Percentiles rank a stretch among this genome's conserved stretches.
phyloP scores from a whole-genome alignment of 768 basidiomycete genomes.

The Asterophora parasitica region DNA sequence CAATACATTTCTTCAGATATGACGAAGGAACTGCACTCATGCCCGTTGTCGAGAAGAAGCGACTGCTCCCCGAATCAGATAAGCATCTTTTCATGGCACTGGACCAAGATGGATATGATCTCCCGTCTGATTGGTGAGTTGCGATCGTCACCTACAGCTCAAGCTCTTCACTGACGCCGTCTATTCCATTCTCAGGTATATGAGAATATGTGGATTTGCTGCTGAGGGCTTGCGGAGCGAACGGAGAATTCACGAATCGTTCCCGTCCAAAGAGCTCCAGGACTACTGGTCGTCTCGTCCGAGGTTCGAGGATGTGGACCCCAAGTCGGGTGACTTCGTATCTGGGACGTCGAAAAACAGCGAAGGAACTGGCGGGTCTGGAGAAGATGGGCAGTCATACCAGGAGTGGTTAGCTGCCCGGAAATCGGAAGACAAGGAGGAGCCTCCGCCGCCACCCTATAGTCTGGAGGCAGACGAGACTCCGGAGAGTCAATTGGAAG shows the following conservation, averaged over 20 bases:
- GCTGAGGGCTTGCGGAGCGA: slow-evolving; percentile 64
- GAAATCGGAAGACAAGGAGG: slow-evolving; percentile 38
- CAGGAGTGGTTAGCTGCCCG: slow-evolving; percentile 45
- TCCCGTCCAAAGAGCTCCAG: slow-evolving; percentile 66
- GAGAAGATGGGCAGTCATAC: slow-evolving; percentile 30
- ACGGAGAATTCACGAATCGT: slow-evolving; percentile 54
- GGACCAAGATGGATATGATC: slow-evolving; percentile 72
- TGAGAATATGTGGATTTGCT: slow-evolving; percentile 72
- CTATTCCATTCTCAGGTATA: slow-evolving; percentile 45
- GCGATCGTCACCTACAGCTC: neutral
- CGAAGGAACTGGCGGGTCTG: slow-evolving; percentile 4
- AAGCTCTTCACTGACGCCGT: slow-evolving; percentile 4
- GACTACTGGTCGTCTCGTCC: slow-evolving; percentile 72
- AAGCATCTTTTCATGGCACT: slow-evolving; percentile 62
- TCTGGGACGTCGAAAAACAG: slow-evolving; percentile 21
- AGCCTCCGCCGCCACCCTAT: slow-evolving; percentile 68
- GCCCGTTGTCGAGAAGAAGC: slow-evolving; percentile 59
- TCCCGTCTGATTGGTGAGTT: slow-evolving; percentile 78
- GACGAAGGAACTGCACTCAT: slow-evolving; percentile 84
- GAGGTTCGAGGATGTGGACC: slow-evolving; percentile 43
- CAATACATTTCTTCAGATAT: slow-evolving; percentile 41
- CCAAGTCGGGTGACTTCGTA: slow-evolving; percentile 25
- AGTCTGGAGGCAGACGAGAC: slow-evolving; percentile 44
- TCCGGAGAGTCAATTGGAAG: slow-evolving; percentile 6
- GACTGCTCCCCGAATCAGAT: slow-evolving; percentile 56